Conservation (phyloP, 208 protist genomes). For the Trichomonas gallinae region DNA sequence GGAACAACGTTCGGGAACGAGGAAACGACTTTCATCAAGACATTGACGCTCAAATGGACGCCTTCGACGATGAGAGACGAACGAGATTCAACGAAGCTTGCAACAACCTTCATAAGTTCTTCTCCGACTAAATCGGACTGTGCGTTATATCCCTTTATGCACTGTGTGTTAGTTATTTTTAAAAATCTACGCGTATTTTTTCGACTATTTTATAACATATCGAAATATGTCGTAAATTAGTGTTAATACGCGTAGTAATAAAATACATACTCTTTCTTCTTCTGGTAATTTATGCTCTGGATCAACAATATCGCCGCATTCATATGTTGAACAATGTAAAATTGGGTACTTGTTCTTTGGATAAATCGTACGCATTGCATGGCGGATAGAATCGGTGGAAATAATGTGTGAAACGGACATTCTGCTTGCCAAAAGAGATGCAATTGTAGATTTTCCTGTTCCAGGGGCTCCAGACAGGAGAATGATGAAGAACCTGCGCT, state of each 20-base stretch:
- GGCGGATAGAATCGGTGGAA: constrained; percentile 34
- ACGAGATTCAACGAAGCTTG: neutral
- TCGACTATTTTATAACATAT: neutral
- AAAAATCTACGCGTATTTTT: neutral
- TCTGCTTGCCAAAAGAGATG: constrained; percentile 29
- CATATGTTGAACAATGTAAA: constrained; percentile 33
- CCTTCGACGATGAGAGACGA: neutral
- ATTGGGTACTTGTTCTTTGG: constrained; percentile 18
- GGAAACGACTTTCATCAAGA: neutral
- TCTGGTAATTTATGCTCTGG: neutral
- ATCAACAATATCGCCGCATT: constrained; percentile 30
- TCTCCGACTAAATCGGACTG: neutral
- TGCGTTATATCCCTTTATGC: neutral
- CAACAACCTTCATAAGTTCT: neutral
- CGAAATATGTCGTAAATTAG: neutral
- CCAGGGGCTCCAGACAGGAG: constrained; percentile 31
- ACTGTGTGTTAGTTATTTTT: neutral
- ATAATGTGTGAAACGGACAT: constrained; percentile 27
- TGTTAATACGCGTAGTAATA: neutral
- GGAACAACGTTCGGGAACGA: constrained; percentile 3
- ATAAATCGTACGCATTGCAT: constrained; percentile 23
- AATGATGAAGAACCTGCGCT: neutral
- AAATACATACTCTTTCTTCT: neutral
- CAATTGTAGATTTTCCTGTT: constrained; percentile 35
- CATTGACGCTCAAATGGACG: neutral